These are phyloP conservation scores for Colletotrichum orchidophilum DNA, from an alignment of 2,329 filamentous ascomycete species.

Conservation along the genomic window DNA sequence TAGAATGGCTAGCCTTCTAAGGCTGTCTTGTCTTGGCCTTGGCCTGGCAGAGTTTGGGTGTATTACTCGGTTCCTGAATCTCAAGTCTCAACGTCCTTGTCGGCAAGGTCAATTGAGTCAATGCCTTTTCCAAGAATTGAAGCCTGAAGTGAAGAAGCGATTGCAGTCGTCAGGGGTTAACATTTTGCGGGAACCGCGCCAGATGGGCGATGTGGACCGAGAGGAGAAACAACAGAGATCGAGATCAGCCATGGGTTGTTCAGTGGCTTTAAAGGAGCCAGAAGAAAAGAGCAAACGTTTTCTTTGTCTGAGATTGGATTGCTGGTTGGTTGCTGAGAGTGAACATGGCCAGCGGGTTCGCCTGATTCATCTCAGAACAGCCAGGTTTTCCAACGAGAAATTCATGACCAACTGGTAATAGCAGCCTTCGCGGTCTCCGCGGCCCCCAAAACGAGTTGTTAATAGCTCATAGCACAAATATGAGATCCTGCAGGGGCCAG, in stretches of 20 bases:
- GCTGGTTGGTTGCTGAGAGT: background rate
- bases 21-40: background rate
- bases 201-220: background rate
- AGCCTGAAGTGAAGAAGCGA: background rate
- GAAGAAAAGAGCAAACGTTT: slow-evolving; percentile 13
- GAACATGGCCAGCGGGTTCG: background rate
- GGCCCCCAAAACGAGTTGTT: background rate
- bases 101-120: background rate
- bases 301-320: background rate
- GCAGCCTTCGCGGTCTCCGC: background rate
- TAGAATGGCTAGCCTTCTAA: slow-evolving; percentile 6
- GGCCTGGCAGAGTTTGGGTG: background rate
- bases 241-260: background rate
- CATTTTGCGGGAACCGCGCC: background rate
- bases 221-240: background rate
- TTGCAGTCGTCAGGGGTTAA: background rate
- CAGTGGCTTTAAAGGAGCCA: background rate
- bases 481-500: slow-evolving; percentile 11
- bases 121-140: background rate
- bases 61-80: background rate
- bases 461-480: slow-evolving; percentile 2
- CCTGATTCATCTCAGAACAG: background rate
- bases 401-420: background rate
- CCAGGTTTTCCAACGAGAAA: background rate
- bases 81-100: background rate